Percentiles rank a stretch among this genome's conserved stretches.
Evolutionary conservation across 129 eudicot species (phyloP).

Genomic region (Erigeron canadensis): DNA sequence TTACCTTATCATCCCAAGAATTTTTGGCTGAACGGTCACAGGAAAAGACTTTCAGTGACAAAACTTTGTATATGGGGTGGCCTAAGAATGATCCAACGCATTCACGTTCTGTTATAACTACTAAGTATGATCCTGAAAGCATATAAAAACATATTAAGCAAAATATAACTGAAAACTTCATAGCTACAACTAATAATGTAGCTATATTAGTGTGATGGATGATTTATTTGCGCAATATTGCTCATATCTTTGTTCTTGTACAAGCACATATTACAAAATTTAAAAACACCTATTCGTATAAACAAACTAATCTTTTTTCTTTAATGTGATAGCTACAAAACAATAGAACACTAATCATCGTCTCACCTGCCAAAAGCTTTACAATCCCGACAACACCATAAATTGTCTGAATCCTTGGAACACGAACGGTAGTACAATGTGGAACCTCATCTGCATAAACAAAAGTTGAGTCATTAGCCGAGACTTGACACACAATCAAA

Average conservation of each 20-base stretch:
- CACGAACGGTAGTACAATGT: constrained; percentile 48
- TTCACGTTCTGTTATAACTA: constrained; percentile 64
- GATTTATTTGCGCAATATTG: no score
- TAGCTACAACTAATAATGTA: no score
- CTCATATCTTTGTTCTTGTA: no score
- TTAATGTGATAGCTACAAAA: background rate
- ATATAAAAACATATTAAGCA: constrained; percentile 7
- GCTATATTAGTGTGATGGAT: background rate
- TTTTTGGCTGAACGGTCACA: constrained; percentile 65
- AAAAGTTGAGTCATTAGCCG: constrained; percentile 14
- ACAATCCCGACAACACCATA: constrained; percentile 73
- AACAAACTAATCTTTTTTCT: no score
- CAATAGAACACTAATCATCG: constrained; percentile 4
- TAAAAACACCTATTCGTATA: background rate
- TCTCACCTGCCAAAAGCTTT: constrained; percentile 75
- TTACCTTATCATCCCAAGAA: constrained; percentile 64
- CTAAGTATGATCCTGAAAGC: constrained; percentile 60
- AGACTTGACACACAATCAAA: background rate
- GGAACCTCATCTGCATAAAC: constrained; percentile 61
- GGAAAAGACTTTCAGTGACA: constrained; percentile 60
- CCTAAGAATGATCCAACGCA: constrained; percentile 75
- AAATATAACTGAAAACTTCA: background rate
- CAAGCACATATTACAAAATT: background rate
- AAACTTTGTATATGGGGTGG: constrained; percentile 63
- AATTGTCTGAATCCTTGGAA: constrained; percentile 63